Conservation (phyloP, 1,139 yeast species). For the Suhomyces anneliseae region DNA sequence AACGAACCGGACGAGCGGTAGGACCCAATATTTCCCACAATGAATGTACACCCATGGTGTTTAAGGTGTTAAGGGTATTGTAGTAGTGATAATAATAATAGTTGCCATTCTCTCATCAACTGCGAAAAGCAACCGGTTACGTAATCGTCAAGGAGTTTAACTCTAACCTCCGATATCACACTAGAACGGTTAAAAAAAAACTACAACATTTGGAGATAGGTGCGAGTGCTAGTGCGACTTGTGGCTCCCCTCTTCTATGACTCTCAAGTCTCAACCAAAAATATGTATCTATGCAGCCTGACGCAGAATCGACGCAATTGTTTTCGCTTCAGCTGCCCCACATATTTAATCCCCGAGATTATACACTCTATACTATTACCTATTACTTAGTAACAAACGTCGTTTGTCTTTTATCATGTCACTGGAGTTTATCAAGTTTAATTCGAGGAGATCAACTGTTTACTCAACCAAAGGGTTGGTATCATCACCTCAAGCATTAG, state of each 20-base stretch:
- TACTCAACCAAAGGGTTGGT: constrained; percentile 76
- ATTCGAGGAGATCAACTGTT: constrained; percentile 74
- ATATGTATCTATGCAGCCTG: too few relatives aligned
- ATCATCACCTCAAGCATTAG: constrained; percentile 74
- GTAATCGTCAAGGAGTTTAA: neutral
- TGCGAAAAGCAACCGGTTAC: neutral
- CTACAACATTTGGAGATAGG: too few relatives aligned
- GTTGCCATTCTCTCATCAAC: neutral
- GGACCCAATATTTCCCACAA: constrained; percentile 94
- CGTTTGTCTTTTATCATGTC: constrained; percentile 3
- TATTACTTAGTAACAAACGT: neutral
- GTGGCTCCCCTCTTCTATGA: too few relatives aligned
- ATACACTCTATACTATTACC: neutral
- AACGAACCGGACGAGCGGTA: constrained; percentile 82
- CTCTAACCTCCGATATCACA: neutral
- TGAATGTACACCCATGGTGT: constrained; percentile 88
- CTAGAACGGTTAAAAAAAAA: neutral
- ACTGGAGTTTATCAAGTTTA: constrained; percentile 28
- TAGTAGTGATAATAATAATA: neutral
- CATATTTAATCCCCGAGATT: too few relatives aligned
- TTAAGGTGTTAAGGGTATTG: neutral
- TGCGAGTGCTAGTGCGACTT: too few relatives aligned
- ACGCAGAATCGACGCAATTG: too few relatives aligned
- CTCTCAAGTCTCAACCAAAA: too few relatives aligned
- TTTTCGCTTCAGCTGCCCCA: too few relatives aligned